These are phyloP conservation scores for Vitis vinifera DNA, from an alignment of 164 flowering plant species.

Conservation along the genomic window DNA sequence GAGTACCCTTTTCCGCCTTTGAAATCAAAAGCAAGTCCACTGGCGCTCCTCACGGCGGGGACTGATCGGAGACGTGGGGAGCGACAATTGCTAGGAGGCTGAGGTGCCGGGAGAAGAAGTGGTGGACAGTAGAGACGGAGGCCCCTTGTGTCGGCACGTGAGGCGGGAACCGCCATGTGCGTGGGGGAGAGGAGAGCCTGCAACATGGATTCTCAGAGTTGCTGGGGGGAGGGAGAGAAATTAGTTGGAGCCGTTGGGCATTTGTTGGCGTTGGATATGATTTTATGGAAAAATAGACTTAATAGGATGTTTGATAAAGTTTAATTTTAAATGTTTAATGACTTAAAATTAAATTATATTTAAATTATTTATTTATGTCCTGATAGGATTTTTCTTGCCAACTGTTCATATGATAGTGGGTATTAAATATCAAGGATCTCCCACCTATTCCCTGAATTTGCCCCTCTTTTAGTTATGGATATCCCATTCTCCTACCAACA, in stretches of 20 bases:
- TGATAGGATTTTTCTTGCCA: too few species aligned
- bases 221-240: background rate
- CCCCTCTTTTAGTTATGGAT: too few species aligned
- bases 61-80: constrained; percentile 19
- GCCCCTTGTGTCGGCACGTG: constrained; percentile 7
- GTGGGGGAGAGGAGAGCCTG: constrained; percentile 17
- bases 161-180: constrained; percentile 7
- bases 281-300: too few species aligned
- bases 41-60: constrained; percentile 8
- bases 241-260: background rate
- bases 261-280: background rate
- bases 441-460: too few species aligned
- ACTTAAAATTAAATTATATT: too few species aligned
- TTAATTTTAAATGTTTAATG: too few species aligned
- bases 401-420: too few species aligned
- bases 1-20: constrained; percentile 56
- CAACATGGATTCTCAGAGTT: constrained; percentile 9
- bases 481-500: too few species aligned
- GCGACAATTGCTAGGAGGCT: constrained; percentile 4
- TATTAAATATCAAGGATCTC: too few species aligned
- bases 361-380: too few species aligned
- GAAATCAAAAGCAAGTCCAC: constrained; percentile 34
- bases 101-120: constrained; percentile 7
- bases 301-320: too few species aligned
- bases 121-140: constrained; percentile 14